These are phyloP conservation scores for Paraphaeosphaeria minitans DNA, from an alignment of 2,329 filamentous ascomycete species.

Conservation along the genomic window DNA sequence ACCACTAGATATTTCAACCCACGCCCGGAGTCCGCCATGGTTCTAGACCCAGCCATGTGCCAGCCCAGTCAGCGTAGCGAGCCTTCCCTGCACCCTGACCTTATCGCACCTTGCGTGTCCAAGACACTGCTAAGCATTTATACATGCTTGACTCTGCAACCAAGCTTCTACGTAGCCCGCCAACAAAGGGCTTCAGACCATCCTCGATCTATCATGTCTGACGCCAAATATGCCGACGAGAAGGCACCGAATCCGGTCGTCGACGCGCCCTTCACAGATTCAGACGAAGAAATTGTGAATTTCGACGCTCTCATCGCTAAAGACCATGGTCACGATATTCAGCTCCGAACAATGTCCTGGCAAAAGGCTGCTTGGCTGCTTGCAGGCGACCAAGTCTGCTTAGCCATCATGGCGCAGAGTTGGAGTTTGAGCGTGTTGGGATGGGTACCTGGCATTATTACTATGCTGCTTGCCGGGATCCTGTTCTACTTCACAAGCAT, in stretches of 20 bases:
- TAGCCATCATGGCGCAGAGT: conserved; percentile 93
- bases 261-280: conserved; percentile 3
- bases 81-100: neutral
- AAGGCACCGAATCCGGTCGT: neutral
- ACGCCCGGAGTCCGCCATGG: neutral
- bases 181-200: neutral
- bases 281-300: conserved; percentile 19
- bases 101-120: neutral
- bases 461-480: conserved; percentile 73
- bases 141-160: neutral
- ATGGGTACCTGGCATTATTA: conserved; percentile 84
- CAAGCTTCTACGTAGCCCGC: neutral
- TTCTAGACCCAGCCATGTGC: neutral
- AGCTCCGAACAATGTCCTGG: conserved; percentile 44
- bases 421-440: conserved; percentile 90
- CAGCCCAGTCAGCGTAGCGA: neutral
- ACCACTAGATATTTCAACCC: neutral
- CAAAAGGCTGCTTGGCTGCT: conserved; percentile 80
- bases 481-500: conserved; percentile 68
- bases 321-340: conserved; percentile 57
- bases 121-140: neutral
- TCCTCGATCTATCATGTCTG: neutral
- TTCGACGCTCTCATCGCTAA: conserved; percentile 23
- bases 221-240: conserved; percentile 4
- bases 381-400: conserved; percentile 93